Evolutionary conservation across 805 yeast genomes (phyloP), one percentile per base, ranked within the genome.

Genomic region (Sporopachydermia lactativora): DNA sequence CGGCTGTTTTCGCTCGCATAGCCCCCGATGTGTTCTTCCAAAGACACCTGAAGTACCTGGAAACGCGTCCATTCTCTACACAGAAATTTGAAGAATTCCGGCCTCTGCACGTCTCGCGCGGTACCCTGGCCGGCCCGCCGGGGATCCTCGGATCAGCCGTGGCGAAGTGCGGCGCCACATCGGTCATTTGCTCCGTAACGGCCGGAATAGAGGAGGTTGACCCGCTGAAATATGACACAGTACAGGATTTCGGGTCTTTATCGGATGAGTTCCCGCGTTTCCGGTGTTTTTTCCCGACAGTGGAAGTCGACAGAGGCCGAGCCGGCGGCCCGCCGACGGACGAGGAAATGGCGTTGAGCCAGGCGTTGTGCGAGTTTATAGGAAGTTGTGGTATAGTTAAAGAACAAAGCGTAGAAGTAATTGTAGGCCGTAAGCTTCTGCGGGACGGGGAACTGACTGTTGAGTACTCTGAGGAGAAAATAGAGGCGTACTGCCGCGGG

Each of bases 1-100:
- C 95, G 1, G 81, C 77, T 17, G 84, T 85, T 6, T 63, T 88
- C 36, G 86, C 92, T 1, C 64, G 92, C 40, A 71, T 88, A 31
- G 84, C 94, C 2, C 96, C 96, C 1, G 95, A 84, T 42, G 55
- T 82, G 11, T 81, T 89, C 3, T 64, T 88, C 36, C 81, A 81
- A 53, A 71, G 94, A 52, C 94, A 85, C 56, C 56, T 88, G 13
- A 70, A 79, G 15, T 24, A 24, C 31, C 62, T 75, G 15, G 89
- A 92, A 0, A 52, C 80, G 16, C 75, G 96, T 46, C 95, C 96
- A 5, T 73, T 77, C 38, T 58, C 58, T 4, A 59, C 78, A 39
- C 70, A 96, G 37, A 66, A 68, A 24, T 74, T 77, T 51, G 71
- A 72, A 49, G 95, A 88, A 59, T 81, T 81, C 58, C 74, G 80